Conservation (phyloP, 805 yeast species). For the Kuraishia hungarica region DNA sequence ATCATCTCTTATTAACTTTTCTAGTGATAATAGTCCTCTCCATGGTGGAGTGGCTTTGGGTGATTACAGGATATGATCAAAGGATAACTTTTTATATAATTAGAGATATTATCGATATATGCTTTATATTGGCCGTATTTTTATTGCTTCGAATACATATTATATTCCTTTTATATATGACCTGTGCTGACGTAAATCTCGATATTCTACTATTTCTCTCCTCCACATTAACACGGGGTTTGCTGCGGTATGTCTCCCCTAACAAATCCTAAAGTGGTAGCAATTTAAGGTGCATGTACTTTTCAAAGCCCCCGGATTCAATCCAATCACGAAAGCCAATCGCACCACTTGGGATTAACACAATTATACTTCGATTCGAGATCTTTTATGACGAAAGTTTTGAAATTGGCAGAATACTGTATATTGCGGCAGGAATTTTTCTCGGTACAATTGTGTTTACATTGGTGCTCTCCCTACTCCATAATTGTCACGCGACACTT, state of each 20-base stretch:
- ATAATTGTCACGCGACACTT: not conserved
- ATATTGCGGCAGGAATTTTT: too few species aligned
- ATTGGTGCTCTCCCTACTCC: too few species aligned
- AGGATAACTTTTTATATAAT: not conserved
- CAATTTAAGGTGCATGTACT: not conserved
- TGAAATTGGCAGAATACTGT: too few species aligned
- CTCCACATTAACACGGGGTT: not conserved
- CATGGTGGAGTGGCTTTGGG: conserved; percentile 5
- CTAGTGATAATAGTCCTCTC: conserved; percentile 9
- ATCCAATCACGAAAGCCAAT: not conserved
- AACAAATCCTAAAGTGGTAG: not conserved
- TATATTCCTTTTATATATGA: too few species aligned
- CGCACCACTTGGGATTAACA: not conserved
- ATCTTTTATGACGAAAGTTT: not conserved
- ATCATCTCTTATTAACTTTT: conserved; percentile 7
- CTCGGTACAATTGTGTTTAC: too few species aligned
- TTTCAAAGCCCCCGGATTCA: not conserved
- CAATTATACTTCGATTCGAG: not conserved
- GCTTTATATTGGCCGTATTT: too few species aligned
- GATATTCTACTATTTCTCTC: not conserved
- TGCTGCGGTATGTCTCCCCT: not conserved
- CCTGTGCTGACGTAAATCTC: not conserved
- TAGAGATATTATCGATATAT: not conserved
- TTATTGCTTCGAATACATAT: too few species aligned
- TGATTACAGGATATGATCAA: not conserved